Base-by-base conservation (phyloP, 2,329 filamentous ascomycete genomes). In the Penicillium janthinellum region DNA sequence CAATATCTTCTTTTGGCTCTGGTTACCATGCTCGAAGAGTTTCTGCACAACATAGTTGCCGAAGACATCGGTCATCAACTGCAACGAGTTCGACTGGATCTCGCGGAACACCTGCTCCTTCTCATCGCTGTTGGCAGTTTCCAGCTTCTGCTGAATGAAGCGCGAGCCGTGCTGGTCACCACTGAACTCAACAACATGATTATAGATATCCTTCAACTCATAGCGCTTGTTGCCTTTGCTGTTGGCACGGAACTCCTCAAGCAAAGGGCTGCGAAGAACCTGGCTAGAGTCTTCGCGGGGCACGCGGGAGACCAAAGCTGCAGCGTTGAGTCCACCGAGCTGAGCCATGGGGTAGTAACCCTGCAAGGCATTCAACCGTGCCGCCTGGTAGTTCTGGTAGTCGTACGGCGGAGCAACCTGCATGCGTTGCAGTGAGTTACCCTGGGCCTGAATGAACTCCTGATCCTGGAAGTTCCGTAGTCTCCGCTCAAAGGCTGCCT, bases 31-130 rank as follows among this genome's bases (percentile, higher is more conserved):
- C 74, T 98, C 94, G 63, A 98, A 97, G 73, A 98, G 88, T 75
- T 97, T 98, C 72, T 99, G 95, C 41, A 98, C 93, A 38, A 99
- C 95, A 72, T 98, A 99, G 75, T 99, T 99, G 56, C 95, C 95
- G 72, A 97, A 99, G 0, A 98, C 89, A 74, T 98, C 95, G 48
- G 89, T 94, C 92, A 96, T 97, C 50, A 99, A 81, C 71, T 94
- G 92, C 34, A 96, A 77, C 1, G 90, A 87, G 66, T 99, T 95
- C 0, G 88, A 86, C 67, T 90, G 85, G 48, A 99, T 92, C 75
- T 98, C 95, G 0, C 84, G 82, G 80, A 97, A 98, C 0, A 98
- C 86, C 57, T 88, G 88, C 35, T 96, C 91, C 77, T 97, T 98
- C 72, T 97, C 94, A 62, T 98, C 95, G 70, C 92, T 96, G 73